A percentile compares a stretch with the other conserved stretches of the same genome.
Conservation (phyloP, 495 filamentous ascomycete genomes). For the Tetracladium marchalianum region DNA sequence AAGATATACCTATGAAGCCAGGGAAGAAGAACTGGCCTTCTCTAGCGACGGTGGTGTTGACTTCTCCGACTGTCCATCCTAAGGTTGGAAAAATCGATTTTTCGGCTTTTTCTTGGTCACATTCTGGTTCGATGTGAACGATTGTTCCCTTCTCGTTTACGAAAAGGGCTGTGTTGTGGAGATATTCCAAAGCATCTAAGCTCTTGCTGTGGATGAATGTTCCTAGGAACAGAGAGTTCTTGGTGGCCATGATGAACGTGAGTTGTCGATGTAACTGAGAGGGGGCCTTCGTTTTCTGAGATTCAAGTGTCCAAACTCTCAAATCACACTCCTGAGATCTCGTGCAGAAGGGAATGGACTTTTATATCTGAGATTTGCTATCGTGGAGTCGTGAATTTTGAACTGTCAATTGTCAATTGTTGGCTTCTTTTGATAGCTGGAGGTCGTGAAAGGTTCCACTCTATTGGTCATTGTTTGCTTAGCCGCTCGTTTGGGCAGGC, state of each 20-base stretch:
- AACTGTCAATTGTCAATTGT: too few species aligned
- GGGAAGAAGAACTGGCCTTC: slow-evolving; percentile 78
- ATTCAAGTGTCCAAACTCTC: too few species aligned
- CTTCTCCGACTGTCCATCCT: slow-evolving; percentile 26
- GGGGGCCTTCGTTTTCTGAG: too few species aligned
- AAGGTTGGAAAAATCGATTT: slow-evolving; percentile 13
- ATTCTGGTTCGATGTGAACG: slow-evolving; percentile 36
- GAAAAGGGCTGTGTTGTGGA: slow-evolving; percentile 51
- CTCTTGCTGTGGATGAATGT: slow-evolving; percentile 49
- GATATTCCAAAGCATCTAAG: slow-evolving; percentile 43
- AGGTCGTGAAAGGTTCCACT: too few species aligned
- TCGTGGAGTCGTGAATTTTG: too few species aligned
- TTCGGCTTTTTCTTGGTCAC: slow-evolving; percentile 15
- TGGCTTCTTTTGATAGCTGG: too few species aligned
- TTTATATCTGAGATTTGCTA: too few species aligned
- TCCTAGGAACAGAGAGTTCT: slow-evolving; percentile 27
- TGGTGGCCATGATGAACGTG: slow-evolving; percentile 1
- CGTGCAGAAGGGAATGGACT: too few species aligned
- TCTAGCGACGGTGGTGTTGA: slow-evolving; percentile 21
- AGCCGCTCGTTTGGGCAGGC: too few species aligned
- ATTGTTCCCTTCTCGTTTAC: slow-evolving; percentile 62
- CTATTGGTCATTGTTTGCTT: too few species aligned
- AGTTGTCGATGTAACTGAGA: neutral
- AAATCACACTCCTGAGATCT: too few species aligned
- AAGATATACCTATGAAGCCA: slow-evolving; percentile 68